Evolutionary conservation across 176 grass and related monocot genomes (phyloP), one percentile per base, ranked within the genome.

Genomic region (Musa beccarii): DNA sequence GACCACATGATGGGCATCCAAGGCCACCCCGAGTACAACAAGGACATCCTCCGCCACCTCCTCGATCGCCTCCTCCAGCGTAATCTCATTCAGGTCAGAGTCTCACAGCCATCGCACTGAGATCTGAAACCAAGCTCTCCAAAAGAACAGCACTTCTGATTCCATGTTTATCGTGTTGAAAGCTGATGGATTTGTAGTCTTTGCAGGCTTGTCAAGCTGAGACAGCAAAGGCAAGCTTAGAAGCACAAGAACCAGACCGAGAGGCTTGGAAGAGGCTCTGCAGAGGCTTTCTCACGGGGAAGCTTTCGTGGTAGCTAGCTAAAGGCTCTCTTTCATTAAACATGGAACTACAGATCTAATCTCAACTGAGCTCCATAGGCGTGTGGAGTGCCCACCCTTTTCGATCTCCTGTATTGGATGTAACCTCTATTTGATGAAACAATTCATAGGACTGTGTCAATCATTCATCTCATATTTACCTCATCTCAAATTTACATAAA

Each of bases 11-110:
- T 93, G 49, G 91, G 91, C 59, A 77, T 85, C 63, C 90, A 92
- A 82, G 90, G 90, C 0, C 90, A 92, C 59, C 90, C 90, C 8
- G 86, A 89, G 79, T 92, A 92, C 79, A 78, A 51, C 51, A 66
- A 51, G 19, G 86, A 84, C 25, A 92, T 92, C 54, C 87, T 92
- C 12, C 16, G 43, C 64, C 84, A 81, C 75, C 86, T 92, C 53
- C 49, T 87, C 53, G 82, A 83, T 68, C 84, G 90, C 23, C 86
- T 92, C 64, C 28, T 78, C 34, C 0, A 2, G 25, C 14, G 51
- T 49, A 21, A 10, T 49, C n/a, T 54, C 68, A 87, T 93, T 69
- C 70, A 62, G 9, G 73, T 87, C 75, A 61, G 57, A 14, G 15
- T 3, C n/a, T 61, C 57, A 61, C 12, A 19, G 13, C 10, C 7